Base-by-base conservation (phyloP, 2,329 filamentous ascomycete species). In the Xylariaceae sp. region DNA sequence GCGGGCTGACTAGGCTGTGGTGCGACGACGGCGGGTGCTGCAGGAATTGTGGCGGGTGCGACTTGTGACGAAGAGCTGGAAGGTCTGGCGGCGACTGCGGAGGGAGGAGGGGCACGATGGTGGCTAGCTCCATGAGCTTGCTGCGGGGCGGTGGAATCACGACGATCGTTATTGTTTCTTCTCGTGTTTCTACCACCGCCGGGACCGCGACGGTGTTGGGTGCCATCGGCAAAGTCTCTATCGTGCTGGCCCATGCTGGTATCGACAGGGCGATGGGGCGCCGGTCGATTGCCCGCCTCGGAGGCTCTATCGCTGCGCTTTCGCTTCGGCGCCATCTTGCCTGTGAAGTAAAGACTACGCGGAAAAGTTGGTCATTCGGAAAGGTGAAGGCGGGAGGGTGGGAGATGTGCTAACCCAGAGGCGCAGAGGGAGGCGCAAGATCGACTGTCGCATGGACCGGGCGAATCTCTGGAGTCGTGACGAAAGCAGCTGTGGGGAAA, bases 231-330 rank as follows among this genome's bases (percentile, higher is more conserved):
- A 54, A 73, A 72, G 64, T 80, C 78, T 73, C 80, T 74, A 57
- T 87, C 84, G 71, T 86, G 82, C 63, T 85, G 83, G 49, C 76
- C 82, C 57, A 85, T 69, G 45, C 73, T 69, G 5, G 80, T 80
- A 66, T 86, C 81, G 55, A 77, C 79, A 51, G 85, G 84, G 39
- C 84, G 82, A 73, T 88, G 84, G 55, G 86, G 85, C 54, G 85
- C 81, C 17, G 84, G 84, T 61, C 85, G 78, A 63, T 74, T 74
- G 52, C 76, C 76, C 55, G 68, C 62, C 59, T 85, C 82, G 62
- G 74, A 73, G 61, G 75, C 73, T 64, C 82, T 76, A 52, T 83
- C 80, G 69, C 76, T 75, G 72, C 82, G 80, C 78, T 85, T 86
- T 68, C 83, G 79, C 74, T 85, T 85, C 34, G 80, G 78, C 75